Evolutionary conservation across 108 stramenopile species (phyloP), one percentile per base, ranked within the genome.

Genomic region (Parietichytrium sp.): DNA sequence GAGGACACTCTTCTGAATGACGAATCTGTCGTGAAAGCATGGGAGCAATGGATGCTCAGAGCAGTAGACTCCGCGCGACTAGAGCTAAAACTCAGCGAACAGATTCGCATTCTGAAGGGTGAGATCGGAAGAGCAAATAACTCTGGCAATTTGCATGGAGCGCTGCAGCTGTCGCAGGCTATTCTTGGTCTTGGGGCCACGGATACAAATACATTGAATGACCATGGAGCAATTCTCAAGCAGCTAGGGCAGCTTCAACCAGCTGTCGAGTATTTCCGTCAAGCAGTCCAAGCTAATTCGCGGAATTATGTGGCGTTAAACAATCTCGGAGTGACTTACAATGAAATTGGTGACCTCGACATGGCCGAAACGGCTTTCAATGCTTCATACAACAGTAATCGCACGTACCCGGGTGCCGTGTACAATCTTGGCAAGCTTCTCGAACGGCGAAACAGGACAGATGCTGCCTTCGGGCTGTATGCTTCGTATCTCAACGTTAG

Each of bases 161-260:
- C 49, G 4, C 16, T 23, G 3, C 45, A 78, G 10, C 36, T 12
- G 29, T 51, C 78, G 3, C 15, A 33, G 2, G 16, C n/a, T 6
- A n/a, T 77, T 25, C 49, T 47, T 3, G 6, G 25, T 8, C 25
- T 30, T 16, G 13, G 49, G 18, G 72, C 82, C 8, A 3, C 3
- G 16, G 82, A 77, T 4, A 18, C 26, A 3, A 10, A 23, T 4
- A 48, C 54, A n/a, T 18, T 8, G 36, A 83, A 36, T 31, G 83
- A 83, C 47, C 42, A 78, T 29, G 83, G 83, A 0, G 78, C 83
- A 4, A 48, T 54, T 2, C 45, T 79, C 18, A 52, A 83, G 47
- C 83, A 83, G 52, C 2, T 52, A 29, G 38, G 79, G 45, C 79
- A 47, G 30, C 29, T 47, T 2, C 47, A 18, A 3, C 77, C 10